phyloP scores from a whole-genome alignment of 257 asterid species.

The Handroanthus guayacan region DNA sequence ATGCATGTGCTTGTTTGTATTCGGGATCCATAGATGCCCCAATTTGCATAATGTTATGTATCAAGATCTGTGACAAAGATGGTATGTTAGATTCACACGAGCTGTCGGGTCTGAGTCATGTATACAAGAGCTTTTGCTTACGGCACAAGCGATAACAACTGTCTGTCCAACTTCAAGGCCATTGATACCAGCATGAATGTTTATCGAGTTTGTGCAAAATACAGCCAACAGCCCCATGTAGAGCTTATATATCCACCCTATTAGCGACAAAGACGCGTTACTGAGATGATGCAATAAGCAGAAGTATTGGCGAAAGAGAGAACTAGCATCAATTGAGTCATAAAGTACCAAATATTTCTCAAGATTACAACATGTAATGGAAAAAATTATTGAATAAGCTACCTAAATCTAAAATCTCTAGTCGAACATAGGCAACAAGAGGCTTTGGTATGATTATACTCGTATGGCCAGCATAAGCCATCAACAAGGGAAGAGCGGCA shows the following conservation, averaged over 20 bases:
- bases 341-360: background rate
- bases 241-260: constrained; percentile 92
- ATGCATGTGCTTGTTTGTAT: constrained; percentile 90
- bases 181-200: constrained; percentile 92
- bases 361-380: background rate
- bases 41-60: constrained; percentile 87
- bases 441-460: constrained; percentile 91
- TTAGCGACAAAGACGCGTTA: constrained; percentile 32
- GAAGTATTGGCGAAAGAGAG: background rate
- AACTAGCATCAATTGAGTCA: background rate
- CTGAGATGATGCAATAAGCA: background rate
- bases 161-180: constrained; percentile 99
- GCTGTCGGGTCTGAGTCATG: background rate
- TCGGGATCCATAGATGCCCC: constrained; percentile 77
- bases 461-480: constrained; percentile 98
- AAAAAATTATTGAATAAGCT: constrained; percentile 1
- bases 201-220: constrained; percentile 94
- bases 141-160: constrained; percentile 85
- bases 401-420: constrained; percentile 79
- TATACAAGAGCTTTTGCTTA: constrained; percentile 44
- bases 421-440: constrained; percentile 68
- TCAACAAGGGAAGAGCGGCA: constrained; percentile 89
- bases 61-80: constrained; percentile 63
- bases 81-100: constrained; percentile 22
- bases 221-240: constrained; percentile 94